Evolutionary conservation across 306 rosid species (phyloP), one percentile per base, ranked within the genome.

Genomic region (Betula pendula): DNA sequence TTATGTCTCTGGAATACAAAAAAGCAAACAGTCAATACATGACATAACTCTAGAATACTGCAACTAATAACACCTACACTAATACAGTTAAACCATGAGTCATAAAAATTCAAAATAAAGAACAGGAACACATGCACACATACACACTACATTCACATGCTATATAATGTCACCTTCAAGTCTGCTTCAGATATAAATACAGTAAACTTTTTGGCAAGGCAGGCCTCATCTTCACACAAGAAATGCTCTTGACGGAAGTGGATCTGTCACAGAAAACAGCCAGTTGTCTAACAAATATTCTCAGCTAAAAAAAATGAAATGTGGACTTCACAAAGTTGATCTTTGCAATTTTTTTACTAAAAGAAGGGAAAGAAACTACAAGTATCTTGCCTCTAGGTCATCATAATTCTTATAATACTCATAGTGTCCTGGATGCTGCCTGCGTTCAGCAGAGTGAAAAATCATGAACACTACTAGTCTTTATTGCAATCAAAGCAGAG

Each of bases 211-310:
- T 92, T 95, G 45, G 85, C 75, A 63, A 95, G 97, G 81, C 99
- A 95, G 49, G 88, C 85, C 63, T 95, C 99, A 52, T 95, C 99
- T 91, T 95, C 99, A 83, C 99, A 95, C 53, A 95, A 86, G 82
- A 92, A 95, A 84, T 95, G 97, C 50, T 84, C 87, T 48, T 88
- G 93, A 78, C 97, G 97, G 83, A 95, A 92, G 75, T 95, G 99
- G 76, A 86, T 92, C 99, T 95, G 87, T 53, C 47, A 70, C 49
- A 85, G 24, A 73, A 52, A 48, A 75, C 55, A 51, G 45, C 45
- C 31, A 78, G 69, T 59, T 65, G 77, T 31, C 55, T 50, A 45
- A 76, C 25, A 84, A 72, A 79, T 74, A 70, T 33, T 51, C 49
- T 53, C 74, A 75, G 62, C 65, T 80, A 58, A 75, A 25, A 67